Base-by-base conservation (phyloP, 2,329 filamentous ascomycete species). In the Acrocalymma vagum region DNA sequence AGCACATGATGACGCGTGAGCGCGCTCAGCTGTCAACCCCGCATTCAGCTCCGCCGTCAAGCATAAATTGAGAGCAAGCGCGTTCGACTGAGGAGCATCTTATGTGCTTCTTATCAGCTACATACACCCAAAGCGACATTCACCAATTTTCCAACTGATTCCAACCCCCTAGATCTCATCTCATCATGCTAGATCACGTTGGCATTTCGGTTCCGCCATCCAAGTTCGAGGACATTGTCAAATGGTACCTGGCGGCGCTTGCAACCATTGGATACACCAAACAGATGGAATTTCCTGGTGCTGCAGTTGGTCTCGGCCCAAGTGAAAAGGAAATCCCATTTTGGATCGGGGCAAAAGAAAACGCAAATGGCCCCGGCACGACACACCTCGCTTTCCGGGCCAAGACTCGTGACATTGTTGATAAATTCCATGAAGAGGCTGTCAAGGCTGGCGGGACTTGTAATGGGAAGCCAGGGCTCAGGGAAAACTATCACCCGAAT, bases 261-360 rank as follows among this genome's bases (percentile, higher is more conserved):
- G 53, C 53, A 14, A 58, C 60, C 9, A 45, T 65, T 13, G 54
- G 57, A 13, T 62, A 59, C 47, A 34, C 39, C 25, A 58, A 60
- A 23, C 50, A 55, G 26, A 49, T 48, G 16, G 58, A 62, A 9
- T 48, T 55, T 18, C 43, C 46, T 5, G 50, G 46, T 1, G 18
- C 29, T 4, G 52, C 53, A 9, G 49, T 49, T 23, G 46, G 51
- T 11, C 23, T 62, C 21, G 57, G 59, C 5, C 20, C 51, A 6
- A 43, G 40, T 13, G 38, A 38, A 7, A 27, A 33, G 31, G 28
- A 45, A 3, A 28, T 42, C 1, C 28, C 35, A 3, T 57, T 60
- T 32, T 62, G 51, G 50, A 55, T 63, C 18, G 42, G 33, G 9
- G 32, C 24, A 4, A 51, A 38, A 17, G 51, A 49, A 5, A 47